Conservation (phyloP, 2,329 filamentous ascomycete genomes). For the Aspergillus jensenii region DNA sequence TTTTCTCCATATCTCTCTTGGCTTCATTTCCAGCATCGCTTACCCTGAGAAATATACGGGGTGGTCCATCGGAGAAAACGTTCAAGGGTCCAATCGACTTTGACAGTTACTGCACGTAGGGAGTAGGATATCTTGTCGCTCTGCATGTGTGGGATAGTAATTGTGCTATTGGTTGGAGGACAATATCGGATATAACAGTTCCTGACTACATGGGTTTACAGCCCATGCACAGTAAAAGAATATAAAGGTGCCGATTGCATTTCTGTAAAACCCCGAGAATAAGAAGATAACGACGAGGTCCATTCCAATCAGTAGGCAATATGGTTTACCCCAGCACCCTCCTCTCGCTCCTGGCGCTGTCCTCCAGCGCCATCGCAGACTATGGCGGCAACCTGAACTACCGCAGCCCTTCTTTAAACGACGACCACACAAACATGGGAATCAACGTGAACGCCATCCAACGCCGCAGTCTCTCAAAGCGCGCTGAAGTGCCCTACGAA, state of each 20-base stretch:
- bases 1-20: not conserved
- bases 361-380: constrained; percentile 20
- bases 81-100: not conserved
- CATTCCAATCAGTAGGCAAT: not conserved
- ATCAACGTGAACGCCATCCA: constrained; percentile 45
- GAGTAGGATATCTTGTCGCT: not conserved
- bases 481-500: constrained; percentile 48
- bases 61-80: not conserved
- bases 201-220: not conserved
- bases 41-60: not conserved
- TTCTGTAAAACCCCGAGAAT: accelerated
- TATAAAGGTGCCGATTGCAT: not conserved
- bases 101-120: not conserved
- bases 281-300: too few relatives aligned
- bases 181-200: not conserved
- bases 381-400: constrained; percentile 63
- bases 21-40: not conserved
- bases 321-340: constrained; percentile 10
- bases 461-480: constrained; percentile 61
- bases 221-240: not conserved
- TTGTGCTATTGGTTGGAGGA: not conserved
- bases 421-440: constrained; percentile 61
- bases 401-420: constrained; percentile 58
- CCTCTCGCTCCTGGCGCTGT: constrained; percentile 17
- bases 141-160: constrained; percentile 2